phyloP scores from a whole-genome alignment of 176 grass and related monocot species.

The Juncus effusus region DNA sequence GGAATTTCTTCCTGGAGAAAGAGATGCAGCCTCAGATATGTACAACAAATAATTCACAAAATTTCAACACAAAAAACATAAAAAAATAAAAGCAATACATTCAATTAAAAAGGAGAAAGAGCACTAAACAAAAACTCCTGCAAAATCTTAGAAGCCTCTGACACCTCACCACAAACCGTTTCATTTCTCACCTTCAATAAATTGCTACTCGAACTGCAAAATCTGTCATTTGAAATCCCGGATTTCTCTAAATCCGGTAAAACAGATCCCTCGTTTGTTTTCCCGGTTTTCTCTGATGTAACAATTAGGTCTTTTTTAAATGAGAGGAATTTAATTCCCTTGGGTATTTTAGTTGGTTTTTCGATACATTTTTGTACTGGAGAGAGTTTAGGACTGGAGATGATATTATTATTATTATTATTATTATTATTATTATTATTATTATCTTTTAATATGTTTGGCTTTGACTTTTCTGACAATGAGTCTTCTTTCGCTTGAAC shows the following conservation, averaged over 20 bases:
- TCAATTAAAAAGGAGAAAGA: conserved; percentile 19
- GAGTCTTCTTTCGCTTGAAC: conserved; percentile 39
- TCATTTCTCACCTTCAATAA: neutral
- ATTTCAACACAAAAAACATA: no score
- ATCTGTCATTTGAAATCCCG: conserved; percentile 6
- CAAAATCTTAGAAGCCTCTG: conserved; percentile 76
- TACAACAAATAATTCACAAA: no score
- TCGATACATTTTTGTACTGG: conserved; percentile 31
- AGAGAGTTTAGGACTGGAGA: conserved; percentile 12
- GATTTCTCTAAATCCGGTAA: no score
- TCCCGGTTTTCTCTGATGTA: conserved; percentile 16
- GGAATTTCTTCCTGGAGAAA: no score
- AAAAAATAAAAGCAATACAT: no score
- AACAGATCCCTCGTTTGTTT: neutral
- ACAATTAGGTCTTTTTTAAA: conserved; percentile 27
- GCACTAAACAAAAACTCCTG: conserved; percentile 82
- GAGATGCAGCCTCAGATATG: no score
- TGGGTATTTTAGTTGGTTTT: conserved; percentile 40
- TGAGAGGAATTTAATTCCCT: conserved; percentile 73
- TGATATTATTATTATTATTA: no score
- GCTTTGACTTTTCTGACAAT: conserved; percentile 28
- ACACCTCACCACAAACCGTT: conserved; percentile 41
- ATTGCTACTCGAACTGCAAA: no score
- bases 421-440: no score
- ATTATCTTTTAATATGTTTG: no score